phyloP scores from a whole-genome alignment of 1,284 basidiomycete species.

The Cryptococcus sp. region DNA sequence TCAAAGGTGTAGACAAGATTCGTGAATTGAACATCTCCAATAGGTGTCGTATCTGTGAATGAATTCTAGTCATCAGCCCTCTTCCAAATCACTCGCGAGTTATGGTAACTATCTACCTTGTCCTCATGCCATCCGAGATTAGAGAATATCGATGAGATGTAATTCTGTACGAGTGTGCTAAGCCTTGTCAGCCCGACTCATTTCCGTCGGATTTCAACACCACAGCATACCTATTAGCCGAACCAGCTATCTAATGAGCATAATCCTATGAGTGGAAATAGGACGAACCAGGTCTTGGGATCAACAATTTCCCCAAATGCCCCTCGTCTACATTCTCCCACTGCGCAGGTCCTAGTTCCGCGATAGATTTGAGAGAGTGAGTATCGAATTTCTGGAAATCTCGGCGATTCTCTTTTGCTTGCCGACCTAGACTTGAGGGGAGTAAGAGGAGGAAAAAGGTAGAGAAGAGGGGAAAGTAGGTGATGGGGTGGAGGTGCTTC shows the following conservation, averaged over 20 bases:
- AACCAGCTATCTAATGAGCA: constrained; percentile 32
- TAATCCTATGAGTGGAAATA: background rate
- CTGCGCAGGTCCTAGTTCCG: constrained; percentile 27
- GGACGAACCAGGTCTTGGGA: constrained; percentile 69
- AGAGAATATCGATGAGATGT: constrained; percentile 66
- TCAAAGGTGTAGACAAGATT: constrained; percentile 96
- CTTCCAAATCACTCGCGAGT: no score
- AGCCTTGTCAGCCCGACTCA: constrained; percentile 22
- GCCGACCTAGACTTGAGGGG: background rate
- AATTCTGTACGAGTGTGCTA: constrained; percentile 71
- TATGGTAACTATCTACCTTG: constrained; percentile 42
- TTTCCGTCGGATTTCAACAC: background rate
- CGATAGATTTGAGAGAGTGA: constrained; percentile 17
- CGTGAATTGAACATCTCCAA: constrained; percentile 73
- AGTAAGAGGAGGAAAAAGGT: background rate
- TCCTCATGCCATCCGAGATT: constrained; percentile 79
- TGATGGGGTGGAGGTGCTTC: background rate
- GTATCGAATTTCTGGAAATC: constrained; percentile 23
- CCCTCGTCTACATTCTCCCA: constrained; percentile 36
- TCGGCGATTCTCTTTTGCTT: constrained; percentile 3
- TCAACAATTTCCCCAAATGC: constrained; percentile 73
- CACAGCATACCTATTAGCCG: constrained; percentile 38
- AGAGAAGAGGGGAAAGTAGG: background rate
- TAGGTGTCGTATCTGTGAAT: constrained; percentile 76
- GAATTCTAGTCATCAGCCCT: constrained; percentile 52